A percentile compares a stretch with the other conserved stretches of the same genome.
phyloP scores from a whole-genome alignment of 1,139 yeast species.

The Pichia sp. region DNA sequence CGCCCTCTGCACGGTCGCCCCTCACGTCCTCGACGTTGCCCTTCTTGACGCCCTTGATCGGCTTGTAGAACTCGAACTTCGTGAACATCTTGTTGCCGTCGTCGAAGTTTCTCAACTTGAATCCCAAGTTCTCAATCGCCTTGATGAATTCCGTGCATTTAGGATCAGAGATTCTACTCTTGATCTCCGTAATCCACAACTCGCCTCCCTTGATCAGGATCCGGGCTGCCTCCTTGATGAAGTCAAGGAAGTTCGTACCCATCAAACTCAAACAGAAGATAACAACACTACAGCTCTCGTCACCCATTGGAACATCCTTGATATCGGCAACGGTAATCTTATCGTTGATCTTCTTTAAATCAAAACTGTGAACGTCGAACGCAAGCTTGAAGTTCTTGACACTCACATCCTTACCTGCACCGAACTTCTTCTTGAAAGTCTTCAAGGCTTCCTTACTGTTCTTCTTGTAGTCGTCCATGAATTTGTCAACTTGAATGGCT shows the following conservation, averaged over 20 bases:
- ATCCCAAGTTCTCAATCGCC: conserved; percentile 73
- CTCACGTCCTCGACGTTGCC: conserved; percentile 49
- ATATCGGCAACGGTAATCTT: conserved; percentile 95
- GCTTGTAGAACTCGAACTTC: conserved; percentile 90
- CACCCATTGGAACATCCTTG: conserved; percentile 79
- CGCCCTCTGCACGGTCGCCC: conserved; percentile 65
- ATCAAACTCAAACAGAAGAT: conserved; percentile 90
- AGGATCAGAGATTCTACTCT: conserved; percentile 79
- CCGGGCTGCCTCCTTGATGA: conserved; percentile 85
- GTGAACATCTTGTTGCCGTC: conserved; percentile 91
- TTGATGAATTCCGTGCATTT: conserved; percentile 75
- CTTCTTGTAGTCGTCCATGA: conserved; percentile 34
- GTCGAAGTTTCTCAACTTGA: conserved; percentile 87
- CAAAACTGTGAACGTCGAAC: conserved; percentile 82
- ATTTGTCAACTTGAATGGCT: conserved; percentile 60
- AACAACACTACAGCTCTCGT: conserved; percentile 77
- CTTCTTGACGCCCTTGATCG: conserved; percentile 64
- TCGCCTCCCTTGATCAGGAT: conserved; percentile 89
- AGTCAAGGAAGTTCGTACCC: conserved; percentile 97
- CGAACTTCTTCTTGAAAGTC: conserved; percentile 35
- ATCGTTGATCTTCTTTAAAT: conserved; percentile 80
- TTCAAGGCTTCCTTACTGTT: conserved; percentile 36
- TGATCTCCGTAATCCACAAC: conserved; percentile 96
- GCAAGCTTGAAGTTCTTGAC: conserved; percentile 40
- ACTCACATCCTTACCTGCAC: conserved; percentile 25